Conservation (phyloP, 305 asterid genomes). For the Salvia sclarea region DNA sequence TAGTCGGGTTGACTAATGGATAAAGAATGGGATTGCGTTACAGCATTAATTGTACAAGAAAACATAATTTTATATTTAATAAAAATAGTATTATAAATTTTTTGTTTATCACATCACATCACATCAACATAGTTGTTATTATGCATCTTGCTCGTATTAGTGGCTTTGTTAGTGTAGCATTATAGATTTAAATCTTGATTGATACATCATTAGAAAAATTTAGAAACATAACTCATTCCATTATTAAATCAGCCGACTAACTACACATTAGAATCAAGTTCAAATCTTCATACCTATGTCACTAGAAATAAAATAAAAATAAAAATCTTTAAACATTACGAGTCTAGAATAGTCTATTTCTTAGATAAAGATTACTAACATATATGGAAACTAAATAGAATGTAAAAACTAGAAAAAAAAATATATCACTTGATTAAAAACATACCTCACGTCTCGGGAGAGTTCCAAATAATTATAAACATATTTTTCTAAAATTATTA, state of each 20-base stretch:
- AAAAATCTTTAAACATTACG: no score
- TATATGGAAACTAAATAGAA: no score
- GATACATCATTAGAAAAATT: background rate
- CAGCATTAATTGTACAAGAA: no score
- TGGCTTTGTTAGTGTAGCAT: background rate
- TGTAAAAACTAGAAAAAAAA: no score
- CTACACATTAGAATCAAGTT: background rate
- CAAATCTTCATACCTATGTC: background rate
- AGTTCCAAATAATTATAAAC: no score
- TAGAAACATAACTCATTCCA: background rate
- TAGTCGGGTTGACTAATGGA: background rate
- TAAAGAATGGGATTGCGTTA: background rate
- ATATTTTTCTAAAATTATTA: no score
- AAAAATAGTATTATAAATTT: no score
- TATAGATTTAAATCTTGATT: background rate
- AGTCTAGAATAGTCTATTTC: no score
- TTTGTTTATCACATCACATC: background rate
- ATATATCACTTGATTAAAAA: no score
- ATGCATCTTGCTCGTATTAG: background rate
- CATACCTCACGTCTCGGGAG: no score
- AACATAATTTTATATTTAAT: no score
- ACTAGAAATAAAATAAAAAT: background rate
- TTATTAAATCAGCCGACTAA: background rate
- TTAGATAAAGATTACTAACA: no score
- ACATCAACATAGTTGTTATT: background rate